Conservation (phyloP, 2,329 filamentous ascomycete genomes). For the Penicillium palitans region DNA sequence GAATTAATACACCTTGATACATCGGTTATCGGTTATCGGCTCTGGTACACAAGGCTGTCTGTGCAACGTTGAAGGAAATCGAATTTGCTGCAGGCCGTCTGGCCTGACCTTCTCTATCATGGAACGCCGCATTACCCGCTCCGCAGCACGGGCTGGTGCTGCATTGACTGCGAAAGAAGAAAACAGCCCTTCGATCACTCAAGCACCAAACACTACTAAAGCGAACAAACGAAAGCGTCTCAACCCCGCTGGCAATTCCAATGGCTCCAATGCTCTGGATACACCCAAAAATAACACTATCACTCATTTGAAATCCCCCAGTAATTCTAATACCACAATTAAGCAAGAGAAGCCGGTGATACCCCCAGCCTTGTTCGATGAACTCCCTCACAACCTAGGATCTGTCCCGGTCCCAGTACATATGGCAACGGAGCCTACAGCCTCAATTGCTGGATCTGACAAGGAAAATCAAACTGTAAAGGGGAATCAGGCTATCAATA, state of each 20-base stretch:
- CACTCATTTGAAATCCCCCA: background rate
- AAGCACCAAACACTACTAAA: background rate
- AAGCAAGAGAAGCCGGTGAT: constrained; percentile 12
- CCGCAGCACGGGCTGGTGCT: constrained; percentile 26
- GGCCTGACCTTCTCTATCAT: constrained; percentile 11
- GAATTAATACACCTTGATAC: background rate
- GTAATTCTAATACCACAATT: background rate
- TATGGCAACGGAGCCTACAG: background rate
- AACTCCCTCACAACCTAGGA: constrained; percentile 60
- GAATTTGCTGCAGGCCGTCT: background rate
- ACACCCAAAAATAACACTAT: background rate
- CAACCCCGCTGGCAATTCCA: background rate
- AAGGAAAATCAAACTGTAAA: constrained; percentile 16
- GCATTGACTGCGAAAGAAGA: constrained; percentile 15
- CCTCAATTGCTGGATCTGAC: background rate
- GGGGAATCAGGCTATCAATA: constrained; percentile 2
- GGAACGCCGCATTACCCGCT: constrained; percentile 31
- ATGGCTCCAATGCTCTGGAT: background rate
- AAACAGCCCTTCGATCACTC: constrained; percentile 3
- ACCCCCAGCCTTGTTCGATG: constrained; percentile 31
- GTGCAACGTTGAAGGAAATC: background rate
- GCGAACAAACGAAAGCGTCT: background rate
- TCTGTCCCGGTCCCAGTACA: constrained; percentile 20
- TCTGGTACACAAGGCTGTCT: background rate
- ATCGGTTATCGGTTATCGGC: background rate